Evolutionary conservation across 2,329 filamentous ascomycete genomes (phyloP), one percentile per base, ranked within the genome.

Genomic region (Lachnellula arida): DNA sequence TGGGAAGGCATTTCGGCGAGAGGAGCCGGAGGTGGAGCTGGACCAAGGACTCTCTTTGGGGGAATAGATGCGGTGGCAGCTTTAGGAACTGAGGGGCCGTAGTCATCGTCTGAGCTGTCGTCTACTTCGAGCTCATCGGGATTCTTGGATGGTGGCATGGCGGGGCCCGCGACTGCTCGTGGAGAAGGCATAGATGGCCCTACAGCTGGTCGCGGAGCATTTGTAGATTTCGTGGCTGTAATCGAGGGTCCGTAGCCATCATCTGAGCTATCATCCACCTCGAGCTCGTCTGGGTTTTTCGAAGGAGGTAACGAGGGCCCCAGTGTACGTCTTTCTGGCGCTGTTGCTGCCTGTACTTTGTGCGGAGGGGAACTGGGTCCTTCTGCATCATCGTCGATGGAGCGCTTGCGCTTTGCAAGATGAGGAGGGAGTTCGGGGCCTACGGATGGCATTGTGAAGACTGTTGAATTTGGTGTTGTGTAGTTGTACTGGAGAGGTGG

Each of bases 371-470:
- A 74, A 25, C 68, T 67, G 12, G 70, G 65, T 34, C 69, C 67
- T 51, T 72, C 60, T 17, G 62, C 42, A 17, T 66, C 64, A 48
- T 75, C 72, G 48, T 77, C 71, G 42, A 77, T 75, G 4, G 75
- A 78, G 65, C 81, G 81, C 66, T 85, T 86, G 65, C 84, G 79
- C 70, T 86, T 86, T 35, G 81, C 55, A 43, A 87, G 78, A 59
- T 88, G 83, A 4, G 87, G 79, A 12, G 89, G 88, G 23, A 91
- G 71, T 58, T 85, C 77, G 14, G 89, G 88, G 5, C 88, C 87
- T 67, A 89, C 60, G 7, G 65, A 62, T 57, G 68, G 58, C 68
- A 70, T 70, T 4, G 28, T 61, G 53, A 35, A 32, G 35, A 46
- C 22, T 34, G 14, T 56, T 37, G 12, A 22, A 44, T 25, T 14